Conservation (phyloP, 805 yeast species). For the Saturnispora diversa region DNA sequence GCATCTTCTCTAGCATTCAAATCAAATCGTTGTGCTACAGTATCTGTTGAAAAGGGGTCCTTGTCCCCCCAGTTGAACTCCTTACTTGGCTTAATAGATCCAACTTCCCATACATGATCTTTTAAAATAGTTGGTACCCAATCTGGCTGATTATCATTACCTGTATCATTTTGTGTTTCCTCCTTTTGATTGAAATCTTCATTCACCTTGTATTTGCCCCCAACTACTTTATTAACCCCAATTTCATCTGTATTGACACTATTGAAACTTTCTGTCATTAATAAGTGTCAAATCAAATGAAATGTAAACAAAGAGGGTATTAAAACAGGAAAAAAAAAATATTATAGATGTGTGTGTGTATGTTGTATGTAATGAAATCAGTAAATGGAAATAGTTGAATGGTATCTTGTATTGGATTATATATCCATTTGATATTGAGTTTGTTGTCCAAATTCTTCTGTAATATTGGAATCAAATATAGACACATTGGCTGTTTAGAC, state of each 20-base stretch:
- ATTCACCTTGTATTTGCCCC: conserved; percentile 11
- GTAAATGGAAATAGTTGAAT: no score
- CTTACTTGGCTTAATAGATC: neutral
- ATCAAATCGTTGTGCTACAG: conserved; percentile 20
- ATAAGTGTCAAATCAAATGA: neutral
- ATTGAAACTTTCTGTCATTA: conserved; percentile 5
- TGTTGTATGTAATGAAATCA: no score
- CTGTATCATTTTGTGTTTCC: neutral
- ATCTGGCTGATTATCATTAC: neutral
- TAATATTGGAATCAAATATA: no score
- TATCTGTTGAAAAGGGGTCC: conserved; percentile 14
- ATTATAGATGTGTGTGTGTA: no score
- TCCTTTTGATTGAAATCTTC: conserved; percentile 11
- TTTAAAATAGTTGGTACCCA: conserved; percentile 26
- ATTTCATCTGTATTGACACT: conserved; percentile 22
- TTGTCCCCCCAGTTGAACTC: neutral
- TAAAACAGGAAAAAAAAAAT: no score
- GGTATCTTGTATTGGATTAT: no score
- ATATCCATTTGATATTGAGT: no score
- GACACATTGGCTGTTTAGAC: no score
- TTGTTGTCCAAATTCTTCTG: no score
- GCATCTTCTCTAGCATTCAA: conserved; percentile 21
- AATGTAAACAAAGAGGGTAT: no score
- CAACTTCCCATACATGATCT: conserved; percentile 25
- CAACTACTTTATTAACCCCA: neutral